Conservation (phyloP, 106 monocot genomes). For the Allium sativum region DNA sequence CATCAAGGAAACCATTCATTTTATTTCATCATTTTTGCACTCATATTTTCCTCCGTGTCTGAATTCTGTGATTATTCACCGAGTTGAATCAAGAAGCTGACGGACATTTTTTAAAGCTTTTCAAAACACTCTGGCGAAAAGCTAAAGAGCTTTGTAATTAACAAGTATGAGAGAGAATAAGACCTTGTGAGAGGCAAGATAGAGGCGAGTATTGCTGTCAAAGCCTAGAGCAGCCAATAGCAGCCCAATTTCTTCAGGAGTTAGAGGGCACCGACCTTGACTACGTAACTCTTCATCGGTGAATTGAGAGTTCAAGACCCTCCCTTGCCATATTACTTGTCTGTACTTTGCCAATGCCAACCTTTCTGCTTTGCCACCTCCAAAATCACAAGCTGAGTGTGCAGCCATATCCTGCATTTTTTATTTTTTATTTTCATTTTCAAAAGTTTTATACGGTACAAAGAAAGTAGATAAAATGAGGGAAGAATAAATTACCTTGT, state of each 20-base stretch:
- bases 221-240: slow-evolving; percentile 81
- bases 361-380: slow-evolving; percentile 88
- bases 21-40: too few relatives aligned
- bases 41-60: too few relatives aligned
- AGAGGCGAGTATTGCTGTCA: slow-evolving; percentile 68
- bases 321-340: slow-evolving; percentile 92
- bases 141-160: not conserved
- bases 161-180: not conserved
- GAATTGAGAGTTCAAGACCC: slow-evolving; percentile 83
- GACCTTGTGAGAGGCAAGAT: slow-evolving; percentile 98
- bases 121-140: not conserved
- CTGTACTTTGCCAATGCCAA: slow-evolving; percentile 84
- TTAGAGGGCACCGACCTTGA: slow-evolving; percentile 79
- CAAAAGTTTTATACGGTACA: not conserved
- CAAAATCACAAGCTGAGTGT: slow-evolving; percentile 95
- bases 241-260: slow-evolving; percentile 90
- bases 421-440: not conserved
- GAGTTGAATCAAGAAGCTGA: too few relatives aligned
- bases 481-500: slow-evolving; percentile 45
- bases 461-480: not conserved
- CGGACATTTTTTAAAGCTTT: too few relatives aligned
- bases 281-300: slow-evolving; percentile 80
- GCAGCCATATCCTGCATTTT: slow-evolving; percentile 89
- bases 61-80: too few relatives aligned
- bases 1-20: too few relatives aligned